Conservation (phyloP, 306 rosid genomes). For the Fragaria vesca region DNA sequence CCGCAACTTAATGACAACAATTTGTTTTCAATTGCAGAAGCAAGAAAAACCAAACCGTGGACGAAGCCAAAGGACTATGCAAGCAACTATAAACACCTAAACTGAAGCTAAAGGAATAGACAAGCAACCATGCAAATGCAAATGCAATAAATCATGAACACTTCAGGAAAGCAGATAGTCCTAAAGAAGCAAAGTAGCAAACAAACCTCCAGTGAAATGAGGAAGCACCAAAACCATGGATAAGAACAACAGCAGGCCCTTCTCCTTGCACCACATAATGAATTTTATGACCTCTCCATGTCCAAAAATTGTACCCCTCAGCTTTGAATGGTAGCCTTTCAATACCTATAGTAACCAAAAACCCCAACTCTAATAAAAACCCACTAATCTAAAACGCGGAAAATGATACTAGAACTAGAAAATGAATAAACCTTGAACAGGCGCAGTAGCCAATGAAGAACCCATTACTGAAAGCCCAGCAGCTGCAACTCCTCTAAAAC, state of each 20-base stretch:
- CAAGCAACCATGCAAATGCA: not conserved
- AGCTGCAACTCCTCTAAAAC: conserved; percentile 65
- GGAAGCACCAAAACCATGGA: conserved; percentile 97
- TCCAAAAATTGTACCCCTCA: conserved; percentile 89
- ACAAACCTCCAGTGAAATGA: conserved; percentile 91
- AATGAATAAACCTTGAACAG: conserved; percentile 55
- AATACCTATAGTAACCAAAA: conserved; percentile 37
- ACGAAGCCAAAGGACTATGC: not conserved
- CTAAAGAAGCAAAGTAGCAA: conserved; percentile 21
- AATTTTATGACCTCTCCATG: conserved; percentile 84
- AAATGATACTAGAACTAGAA: not conserved
- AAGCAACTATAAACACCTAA: not conserved
- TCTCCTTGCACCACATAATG: conserved; percentile 95
- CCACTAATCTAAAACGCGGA: not conserved
- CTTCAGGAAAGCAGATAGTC: not conserved
- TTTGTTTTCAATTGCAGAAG: not conserved
- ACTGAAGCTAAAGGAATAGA: not conserved
- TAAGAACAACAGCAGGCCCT: conserved; percentile 84
- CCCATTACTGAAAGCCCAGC: conserved; percentile 67
- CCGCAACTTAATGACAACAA: not conserved
- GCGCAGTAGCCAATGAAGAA: conserved; percentile 47
- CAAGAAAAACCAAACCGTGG: not conserved
- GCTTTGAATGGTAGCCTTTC: conserved; percentile 63
- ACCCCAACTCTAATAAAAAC: conserved; percentile 14
- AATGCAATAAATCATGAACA: not conserved